Evolutionary conservation across 805 yeast species (phyloP).

Genomic region (Sugiyamaella floridensis): DNA sequence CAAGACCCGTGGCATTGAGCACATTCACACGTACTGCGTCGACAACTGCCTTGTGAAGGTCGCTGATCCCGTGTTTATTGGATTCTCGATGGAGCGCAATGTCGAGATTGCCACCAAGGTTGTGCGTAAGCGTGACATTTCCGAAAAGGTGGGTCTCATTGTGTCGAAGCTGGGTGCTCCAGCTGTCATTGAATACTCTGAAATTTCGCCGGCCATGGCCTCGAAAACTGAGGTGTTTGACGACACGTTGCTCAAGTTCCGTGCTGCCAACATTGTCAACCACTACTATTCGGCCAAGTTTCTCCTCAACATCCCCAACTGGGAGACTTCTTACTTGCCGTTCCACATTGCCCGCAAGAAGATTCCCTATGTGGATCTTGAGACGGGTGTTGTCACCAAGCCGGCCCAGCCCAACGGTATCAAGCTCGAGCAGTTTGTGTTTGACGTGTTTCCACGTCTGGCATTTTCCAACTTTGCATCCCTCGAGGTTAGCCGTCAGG

Average conservation of each 20-base stretch:
- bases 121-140: constrained; percentile 83
- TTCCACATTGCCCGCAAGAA: constrained; percentile 92
- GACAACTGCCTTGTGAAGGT: constrained; percentile 88
- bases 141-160: constrained; percentile 87
- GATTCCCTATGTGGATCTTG: constrained; percentile 53
- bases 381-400: constrained; percentile 39
- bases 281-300: constrained; percentile 88
- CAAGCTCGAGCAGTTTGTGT: constrained; percentile 92
- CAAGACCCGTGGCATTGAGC: constrained; percentile 60
- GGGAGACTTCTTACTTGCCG: constrained; percentile 58
- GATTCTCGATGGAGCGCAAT: constrained; percentile 63
- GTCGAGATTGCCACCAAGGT: constrained; percentile 86
- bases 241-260: constrained; percentile 49
- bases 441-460: constrained; percentile 86
- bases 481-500: constrained; percentile 76
- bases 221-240: constrained; percentile 49
- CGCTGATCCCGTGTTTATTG: constrained; percentile 87
- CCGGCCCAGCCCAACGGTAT: constrained; percentile 85
- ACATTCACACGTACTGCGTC: constrained; percentile 94
- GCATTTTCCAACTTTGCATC: constrained; percentile 72
- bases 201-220: constrained; percentile 69
- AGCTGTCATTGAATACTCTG: constrained; percentile 92
- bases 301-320: constrained; percentile 51
- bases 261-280: constrained; percentile 96
- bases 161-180: constrained; percentile 58